Base-by-base conservation (phyloP, 371 early-diverging fungal genomes). In the Lichtheimia corymbifera region DNA sequence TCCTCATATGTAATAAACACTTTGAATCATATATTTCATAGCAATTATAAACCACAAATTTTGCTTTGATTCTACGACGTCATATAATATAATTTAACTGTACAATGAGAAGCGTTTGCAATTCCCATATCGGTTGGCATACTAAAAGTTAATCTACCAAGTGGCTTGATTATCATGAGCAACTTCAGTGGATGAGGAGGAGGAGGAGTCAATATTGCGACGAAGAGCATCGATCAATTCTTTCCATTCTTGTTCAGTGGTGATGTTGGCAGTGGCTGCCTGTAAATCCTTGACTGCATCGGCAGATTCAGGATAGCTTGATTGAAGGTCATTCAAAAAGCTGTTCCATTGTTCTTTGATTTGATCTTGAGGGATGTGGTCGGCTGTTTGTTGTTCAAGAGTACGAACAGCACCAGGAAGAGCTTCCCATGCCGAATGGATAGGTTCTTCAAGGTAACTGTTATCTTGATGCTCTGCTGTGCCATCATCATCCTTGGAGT, bases 281-380 rank as follows among this genome's bases (percentile, higher is more conserved):
- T 57, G 35, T 17, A 65, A 41, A 5, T 57, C 20, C 24, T 43
- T 40, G 27, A 65, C 50, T 12, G 50, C 25, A 5, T 53, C 20
- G 3, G 24, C 50, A 14, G 45, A 51, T 4, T 60, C 55, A 7
- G 56, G 60, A 54, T 44, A 61, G 18, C 54, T 50, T 13, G 28
- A 13, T 9, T 57, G 56, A 15, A 65, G 55, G 3, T 30, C 35
- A 14, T 56, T 40, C 27, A 61, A 28, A 18, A 61, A 61, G 25
- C 18, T 40, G 15, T 30, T 57, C 66, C 66, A 65, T 15, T 65
- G 30, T 27, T 14, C 45, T 15, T 61, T 50, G 20, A 65, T 40
- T 15, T 52, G 35, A 14, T 61, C 61, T 4, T 24, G 28, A n/a
- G 51, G 18, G 14, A 24, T 50, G n/a, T 45, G 42, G 27, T 51